Evolutionary conservation across 2,329 filamentous ascomycete species (phyloP).

Genomic region (Botryosphaeria dothidea): DNA sequence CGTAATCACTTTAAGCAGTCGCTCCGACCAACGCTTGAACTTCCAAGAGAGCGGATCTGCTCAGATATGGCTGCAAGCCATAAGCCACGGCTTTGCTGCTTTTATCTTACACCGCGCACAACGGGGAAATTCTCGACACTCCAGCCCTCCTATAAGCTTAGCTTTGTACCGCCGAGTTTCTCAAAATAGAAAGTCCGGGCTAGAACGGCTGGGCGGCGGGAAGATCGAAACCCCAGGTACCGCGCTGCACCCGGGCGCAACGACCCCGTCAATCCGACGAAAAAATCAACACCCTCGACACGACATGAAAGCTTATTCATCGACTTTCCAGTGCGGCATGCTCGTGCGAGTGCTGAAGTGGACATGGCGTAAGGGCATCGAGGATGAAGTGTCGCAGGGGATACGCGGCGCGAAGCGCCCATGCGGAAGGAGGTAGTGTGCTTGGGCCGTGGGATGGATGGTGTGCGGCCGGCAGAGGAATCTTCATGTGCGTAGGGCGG

Average conservation of each 20-base stretch:
- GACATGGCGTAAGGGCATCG: neutral
- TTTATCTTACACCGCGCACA: neutral
- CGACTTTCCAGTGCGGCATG: neutral
- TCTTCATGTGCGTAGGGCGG: slow-evolving; percentile 16
- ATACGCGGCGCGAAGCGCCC: neutral
- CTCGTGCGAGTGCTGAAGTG: too few species aligned
- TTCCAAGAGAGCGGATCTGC: neutral
- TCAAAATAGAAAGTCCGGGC: slow-evolving; percentile 8
- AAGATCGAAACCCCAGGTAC: slow-evolving; percentile 8
- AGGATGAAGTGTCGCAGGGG: neutral
- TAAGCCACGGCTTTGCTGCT: neutral
- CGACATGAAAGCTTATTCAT: neutral
- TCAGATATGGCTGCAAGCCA: neutral
- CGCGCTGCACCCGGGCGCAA: neutral
- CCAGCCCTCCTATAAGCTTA: slow-evolving; percentile 2
- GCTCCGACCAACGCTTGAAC: neutral
- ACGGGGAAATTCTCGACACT: neutral
- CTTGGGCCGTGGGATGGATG: neutral
- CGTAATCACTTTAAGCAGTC: neutral
- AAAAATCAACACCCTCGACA: neutral
- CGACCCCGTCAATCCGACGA: too few species aligned
- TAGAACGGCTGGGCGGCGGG: neutral
- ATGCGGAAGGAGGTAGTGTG: slow-evolving; percentile 14
- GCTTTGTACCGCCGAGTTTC: neutral
- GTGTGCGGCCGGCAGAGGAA: neutral